Percentiles rank a stretch among this genome's conserved stretches.
phyloP scores from a whole-genome alignment of 2,329 filamentous ascomycete genomes.

The Didymella exigua region DNA sequence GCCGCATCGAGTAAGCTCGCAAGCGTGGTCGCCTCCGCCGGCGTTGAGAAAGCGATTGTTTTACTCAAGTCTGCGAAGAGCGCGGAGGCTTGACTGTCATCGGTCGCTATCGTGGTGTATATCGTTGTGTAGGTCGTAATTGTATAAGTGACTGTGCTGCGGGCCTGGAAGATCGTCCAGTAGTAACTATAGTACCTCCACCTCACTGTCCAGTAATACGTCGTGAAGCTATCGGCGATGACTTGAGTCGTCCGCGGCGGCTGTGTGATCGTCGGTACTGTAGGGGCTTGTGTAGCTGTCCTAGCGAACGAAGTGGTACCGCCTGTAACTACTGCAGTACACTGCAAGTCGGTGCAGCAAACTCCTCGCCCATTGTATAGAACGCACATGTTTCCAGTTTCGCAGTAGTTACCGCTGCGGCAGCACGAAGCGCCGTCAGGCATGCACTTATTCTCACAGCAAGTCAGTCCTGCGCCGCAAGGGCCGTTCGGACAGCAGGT shows the following conservation, averaged over 20 bases:
- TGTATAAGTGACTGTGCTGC: conserved; percentile 22
- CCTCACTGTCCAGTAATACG: conserved; percentile 26
- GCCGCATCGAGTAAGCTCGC: conserved; percentile 4
- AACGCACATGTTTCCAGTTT: conserved; percentile 25
- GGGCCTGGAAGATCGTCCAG: conserved; percentile 17
- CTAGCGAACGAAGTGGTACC: conserved; percentile 18
- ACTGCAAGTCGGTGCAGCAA: conserved; percentile 26
- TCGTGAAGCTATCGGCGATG: conserved; percentile 9
- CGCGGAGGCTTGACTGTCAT: conserved; percentile 12
- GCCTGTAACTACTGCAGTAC: conserved; percentile 21
- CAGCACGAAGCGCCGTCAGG: conserved; percentile 20
- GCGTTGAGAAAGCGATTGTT: conserved; percentile 18
- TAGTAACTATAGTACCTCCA: conserved; percentile 27
- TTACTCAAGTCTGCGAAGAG: conserved; percentile 18
- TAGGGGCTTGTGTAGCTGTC: conserved; percentile 2
- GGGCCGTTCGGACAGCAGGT: conserved; percentile 22
- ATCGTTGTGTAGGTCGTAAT: conserved; percentile 21
- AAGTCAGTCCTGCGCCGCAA: conserved; percentile 14
- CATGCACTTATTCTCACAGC: conserved; percentile 22
- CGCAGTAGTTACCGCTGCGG: conserved; percentile 18
- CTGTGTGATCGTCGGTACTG: conserved; percentile 11
- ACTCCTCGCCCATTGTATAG: conserved; percentile 13
- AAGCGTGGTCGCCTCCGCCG: conserved; percentile 16
- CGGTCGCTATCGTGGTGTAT: conserved; percentile 24
- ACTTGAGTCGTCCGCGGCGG: conserved; percentile 11